Evolutionary conservation across 2,329 filamentous ascomycete species (phyloP).

Genomic region (Aspergillus sp.): DNA sequence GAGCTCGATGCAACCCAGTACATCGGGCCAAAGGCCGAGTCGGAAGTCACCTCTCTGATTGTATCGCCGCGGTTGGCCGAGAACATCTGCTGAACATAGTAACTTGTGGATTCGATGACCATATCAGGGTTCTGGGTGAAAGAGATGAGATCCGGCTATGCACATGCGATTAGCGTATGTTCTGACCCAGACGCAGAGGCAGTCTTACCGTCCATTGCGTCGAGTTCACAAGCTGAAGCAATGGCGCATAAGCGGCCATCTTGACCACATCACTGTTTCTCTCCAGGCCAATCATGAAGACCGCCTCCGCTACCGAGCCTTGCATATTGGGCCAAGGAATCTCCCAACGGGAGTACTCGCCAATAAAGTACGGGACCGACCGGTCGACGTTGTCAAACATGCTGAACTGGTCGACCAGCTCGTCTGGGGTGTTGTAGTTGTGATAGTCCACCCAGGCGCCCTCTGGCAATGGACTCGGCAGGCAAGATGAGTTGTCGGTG

Average conservation of each 20-base stretch:
- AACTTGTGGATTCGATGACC: slow-evolving; percentile 25
- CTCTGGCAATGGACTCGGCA: slow-evolving; percentile 22
- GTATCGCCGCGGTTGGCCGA: slow-evolving; percentile 23
- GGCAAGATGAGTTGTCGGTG: slow-evolving; percentile 21
- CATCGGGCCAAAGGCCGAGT: slow-evolving; percentile 22
- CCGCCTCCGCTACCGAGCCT: slow-evolving; percentile 62
- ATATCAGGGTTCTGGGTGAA: slow-evolving; percentile 20
- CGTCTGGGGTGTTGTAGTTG: slow-evolving; percentile 51
- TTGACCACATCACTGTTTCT: slow-evolving; percentile 33
- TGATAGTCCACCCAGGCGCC: slow-evolving; percentile 51
- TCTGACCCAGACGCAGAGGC: too few relatives aligned
- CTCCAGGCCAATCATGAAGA: slow-evolving; percentile 56
- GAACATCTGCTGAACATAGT: slow-evolving; percentile 30
- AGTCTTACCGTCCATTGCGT: slow-evolving; percentile 27
- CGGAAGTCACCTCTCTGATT: slow-evolving; percentile 21
- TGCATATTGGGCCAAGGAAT: slow-evolving; percentile 17
- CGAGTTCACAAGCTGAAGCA: slow-evolving; percentile 28
- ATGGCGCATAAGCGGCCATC: slow-evolving; percentile 28
- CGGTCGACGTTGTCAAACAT: slow-evolving; percentile 53
- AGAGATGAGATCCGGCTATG: slow-evolving; percentile 25
- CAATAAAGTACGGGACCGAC: slow-evolving; percentile 25
- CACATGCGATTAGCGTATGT: neutral
- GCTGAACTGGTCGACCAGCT: slow-evolving; percentile 49
- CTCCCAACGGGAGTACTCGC: slow-evolving; percentile 24
- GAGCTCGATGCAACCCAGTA: slow-evolving; percentile 29